phyloP scores from a whole-genome alignment of 2,329 filamentous ascomycete genomes.

The Botrytis hyacinthi region DNA sequence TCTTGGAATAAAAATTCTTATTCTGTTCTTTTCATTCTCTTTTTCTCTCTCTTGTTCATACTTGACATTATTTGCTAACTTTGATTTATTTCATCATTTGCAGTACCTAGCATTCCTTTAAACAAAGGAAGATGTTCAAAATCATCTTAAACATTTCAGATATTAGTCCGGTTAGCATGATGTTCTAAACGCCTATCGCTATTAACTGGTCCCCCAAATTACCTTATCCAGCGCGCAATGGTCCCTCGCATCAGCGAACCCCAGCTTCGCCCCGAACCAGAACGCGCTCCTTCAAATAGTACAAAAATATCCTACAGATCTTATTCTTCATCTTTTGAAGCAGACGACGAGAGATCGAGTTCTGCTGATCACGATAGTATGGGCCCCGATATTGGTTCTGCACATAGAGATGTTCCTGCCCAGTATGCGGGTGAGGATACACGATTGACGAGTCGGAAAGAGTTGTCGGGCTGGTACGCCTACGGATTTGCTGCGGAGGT shows the following conservation, averaged over 20 bases:
- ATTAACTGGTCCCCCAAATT: constrained; percentile 13
- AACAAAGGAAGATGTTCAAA: constrained; percentile 3
- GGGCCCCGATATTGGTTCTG: constrained; percentile 38
- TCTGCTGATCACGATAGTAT: constrained; percentile 38
- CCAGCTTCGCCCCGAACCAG: constrained; percentile 28
- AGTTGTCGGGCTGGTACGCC: constrained; percentile 91
- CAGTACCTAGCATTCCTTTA: too few relatives aligned
- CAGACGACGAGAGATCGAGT: constrained; percentile 64
- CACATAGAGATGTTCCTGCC: constrained; percentile 38
- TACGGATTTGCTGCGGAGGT: constrained; percentile 97
- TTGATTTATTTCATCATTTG: neutral
- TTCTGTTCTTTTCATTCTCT: neutral
- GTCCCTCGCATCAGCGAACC: constrained; percentile 29
- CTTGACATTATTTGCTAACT: neutral
- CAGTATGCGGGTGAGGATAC: constrained; percentile 81
- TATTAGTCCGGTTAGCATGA: constrained; percentile 2
- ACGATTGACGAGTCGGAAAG: constrained; percentile 80
- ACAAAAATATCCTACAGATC: constrained; percentile 57
- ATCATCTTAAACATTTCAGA: neutral
- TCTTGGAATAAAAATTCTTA: neutral
- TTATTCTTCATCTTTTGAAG: constrained; percentile 61
- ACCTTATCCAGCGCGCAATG: constrained; percentile 27
- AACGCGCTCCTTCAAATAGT: constrained; percentile 35
- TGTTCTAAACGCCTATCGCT: constrained; percentile 20
- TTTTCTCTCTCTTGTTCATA: neutral